phyloP scores from a whole-genome alignment of 2,329 filamentous ascomycete species.

The Claviceps paspali region DNA sequence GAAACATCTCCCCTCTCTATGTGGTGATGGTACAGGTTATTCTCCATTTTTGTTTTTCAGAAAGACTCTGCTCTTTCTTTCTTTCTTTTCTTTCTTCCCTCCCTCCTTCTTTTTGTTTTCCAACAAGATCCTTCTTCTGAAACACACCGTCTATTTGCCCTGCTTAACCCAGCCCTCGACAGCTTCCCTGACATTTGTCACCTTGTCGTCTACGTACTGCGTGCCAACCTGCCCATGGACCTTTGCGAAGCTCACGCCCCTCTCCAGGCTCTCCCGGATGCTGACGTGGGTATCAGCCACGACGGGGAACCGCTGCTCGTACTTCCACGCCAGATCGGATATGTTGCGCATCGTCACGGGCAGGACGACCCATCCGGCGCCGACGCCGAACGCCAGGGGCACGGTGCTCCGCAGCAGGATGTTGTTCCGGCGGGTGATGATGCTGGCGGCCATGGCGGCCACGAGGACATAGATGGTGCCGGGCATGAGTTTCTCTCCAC shows the following conservation, averaged over 20 bases:
- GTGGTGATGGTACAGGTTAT: conserved; percentile 23
- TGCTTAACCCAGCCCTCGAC: conserved; percentile 86
- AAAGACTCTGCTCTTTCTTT: not conserved
- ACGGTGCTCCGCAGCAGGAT: conserved; percentile 63
- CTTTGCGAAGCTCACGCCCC: conserved; percentile 58
- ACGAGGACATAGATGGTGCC: conserved; percentile 87
- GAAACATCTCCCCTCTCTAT: conserved; percentile 13
- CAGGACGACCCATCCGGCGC: conserved; percentile 69
- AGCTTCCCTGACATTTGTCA: conserved; percentile 56
- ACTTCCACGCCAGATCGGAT: conserved; percentile 73
- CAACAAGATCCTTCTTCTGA: not conserved
- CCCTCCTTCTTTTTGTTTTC: no score
- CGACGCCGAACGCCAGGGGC: conserved; percentile 66
- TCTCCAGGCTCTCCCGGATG: conserved; percentile 51
- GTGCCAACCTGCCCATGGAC: conserved; percentile 58
- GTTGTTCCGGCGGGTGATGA: conserved; percentile 76
- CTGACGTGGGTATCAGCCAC: conserved; percentile 68
- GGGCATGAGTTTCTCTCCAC: conserved; percentile 77
- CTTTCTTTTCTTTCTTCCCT: conserved; percentile 12
- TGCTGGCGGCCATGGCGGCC: conserved; percentile 86
- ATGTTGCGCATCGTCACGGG: conserved; percentile 87
- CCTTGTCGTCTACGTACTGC: conserved; percentile 65
- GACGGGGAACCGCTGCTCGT: conserved; percentile 76
- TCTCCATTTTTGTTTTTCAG: no score
- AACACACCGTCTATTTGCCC: conserved; percentile 51